phyloP scores from a whole-genome alignment of 2,329 filamentous ascomycete species.

The Colletotrichum graminicola region DNA sequence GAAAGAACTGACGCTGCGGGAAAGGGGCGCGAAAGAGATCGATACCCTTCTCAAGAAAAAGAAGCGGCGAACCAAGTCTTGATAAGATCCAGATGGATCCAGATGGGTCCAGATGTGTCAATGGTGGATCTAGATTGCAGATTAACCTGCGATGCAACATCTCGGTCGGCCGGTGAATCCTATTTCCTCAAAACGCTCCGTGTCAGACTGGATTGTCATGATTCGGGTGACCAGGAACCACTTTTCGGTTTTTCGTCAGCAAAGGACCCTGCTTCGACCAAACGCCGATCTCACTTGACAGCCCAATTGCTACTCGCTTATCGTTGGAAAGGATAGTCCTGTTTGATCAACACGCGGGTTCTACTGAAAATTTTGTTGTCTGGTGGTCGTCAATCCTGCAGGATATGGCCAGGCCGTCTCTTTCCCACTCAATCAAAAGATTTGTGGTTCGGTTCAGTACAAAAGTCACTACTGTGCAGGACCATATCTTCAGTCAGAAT shows the following conservation, averaged over 20 bases:
- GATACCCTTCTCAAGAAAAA: constrained; percentile 69
- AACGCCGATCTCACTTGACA: not conserved
- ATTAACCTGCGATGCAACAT: constrained; percentile 11
- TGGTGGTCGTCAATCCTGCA: not conserved
- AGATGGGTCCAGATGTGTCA: not conserved
- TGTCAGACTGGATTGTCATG: constrained; percentile 1
- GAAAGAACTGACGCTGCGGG: constrained; percentile 82
- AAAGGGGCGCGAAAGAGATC: constrained; percentile 77
- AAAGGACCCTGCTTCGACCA: not conserved
- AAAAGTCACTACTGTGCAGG: no score
- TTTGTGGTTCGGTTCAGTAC: no score
- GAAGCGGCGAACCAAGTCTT: constrained; percentile 45
- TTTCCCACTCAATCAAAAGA: not conserved
- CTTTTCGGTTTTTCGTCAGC: not conserved
- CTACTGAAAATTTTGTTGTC: not conserved
- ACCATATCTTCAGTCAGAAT: not conserved
- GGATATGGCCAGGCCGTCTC: no score
- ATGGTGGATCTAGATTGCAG: constrained; percentile 7
- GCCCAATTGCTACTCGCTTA: not conserved
- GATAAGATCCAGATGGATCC: constrained; percentile 22
- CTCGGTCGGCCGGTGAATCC: constrained; percentile 6
- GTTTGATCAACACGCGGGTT: not conserved
- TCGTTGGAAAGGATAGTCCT: not conserved
- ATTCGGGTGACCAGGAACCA: not conserved
- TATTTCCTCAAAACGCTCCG: not conserved